Evolutionary conservation across 1,284 basidiomycete genomes (phyloP), one percentile per base, ranked within the genome.

Genomic region (Phenoliferia sp.): DNA sequence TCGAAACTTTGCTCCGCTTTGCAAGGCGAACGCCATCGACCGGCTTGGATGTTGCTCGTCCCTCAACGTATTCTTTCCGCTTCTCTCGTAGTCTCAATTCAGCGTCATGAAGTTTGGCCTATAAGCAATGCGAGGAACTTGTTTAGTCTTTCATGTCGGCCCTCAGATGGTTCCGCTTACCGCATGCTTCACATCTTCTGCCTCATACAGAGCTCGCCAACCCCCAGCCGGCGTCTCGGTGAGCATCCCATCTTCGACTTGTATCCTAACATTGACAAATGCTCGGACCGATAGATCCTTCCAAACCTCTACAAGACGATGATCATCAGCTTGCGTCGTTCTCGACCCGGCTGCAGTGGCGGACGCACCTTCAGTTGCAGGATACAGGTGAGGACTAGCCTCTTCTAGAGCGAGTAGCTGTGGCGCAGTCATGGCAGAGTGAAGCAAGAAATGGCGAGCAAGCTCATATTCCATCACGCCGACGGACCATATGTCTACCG

Each of bases 231-330:
- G 69, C 32, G 35, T 26, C 32, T 63, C 55, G 3, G 33, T 26
- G n/a, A 70, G 10, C 2, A 33, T 50, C 2, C 61, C 66, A n/a
- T 72, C 71, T 55, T 72, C 71, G 64, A 72, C 67, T 1, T 36
- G 59, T n/a, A 69, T 72, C 3, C 67, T 35, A 1, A 72, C 55
- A 19, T 66, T 62, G 57, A 70, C 55, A 33, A 72, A 72, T 32
- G 70, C 69, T 31, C 59, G 58, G 48, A 69, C 33, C 44, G 66
- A 70, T 3, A 72, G 52, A 2, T 63, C 16, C 22, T 63, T 64
- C 71, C 71, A 72, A 6, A 70, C 29, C 3, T 48, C 70, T 69
- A 57, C 28, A 32, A 32, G 12, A 34, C 56, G 29, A 32, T 28
- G 39, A 19, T 34, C 31, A n/a, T 34, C 58, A 26, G 12, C 58